Base-by-base conservation (phyloP, 148 eudicot genomes). In the Fagopyrum homotropicum region DNA sequence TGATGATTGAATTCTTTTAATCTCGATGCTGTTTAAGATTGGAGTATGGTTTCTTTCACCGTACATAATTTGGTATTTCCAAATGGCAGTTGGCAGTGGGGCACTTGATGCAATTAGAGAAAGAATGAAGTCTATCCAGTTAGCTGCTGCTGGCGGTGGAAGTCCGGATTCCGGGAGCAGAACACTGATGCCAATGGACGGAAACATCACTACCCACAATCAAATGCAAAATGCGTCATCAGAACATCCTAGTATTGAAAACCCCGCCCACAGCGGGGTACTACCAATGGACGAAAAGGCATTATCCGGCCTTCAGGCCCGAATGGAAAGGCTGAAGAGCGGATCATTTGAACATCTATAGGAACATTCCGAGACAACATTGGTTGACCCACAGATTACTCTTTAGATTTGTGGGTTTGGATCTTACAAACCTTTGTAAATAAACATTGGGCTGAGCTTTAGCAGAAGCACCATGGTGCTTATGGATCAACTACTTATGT, bases 231-330 rank as follows among this genome's bases (percentile, higher is more conserved):
- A 81, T 54, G 83, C 78, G 16, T 49, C 77, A 26, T 51, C 79
- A 0, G 96, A 89, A 30, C 84, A 79, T 49, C 52, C 64, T 11
- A 69, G 73, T 66, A 49, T 43, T 0, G 93, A 80, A 60, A 91
- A 85, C 81, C 87, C 87, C 40, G 72, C 76, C 52, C 91, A 85
- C 66, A 68, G 82, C 50, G 96, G 96, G n/a, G 90, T 86, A 61
- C 94, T 80, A 72, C 99, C 99, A 16, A 89, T 95, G 97, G 99
- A 95, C 47, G 99, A 95, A 82, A 92, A 86, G 80, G 97, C 99
- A 35, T 76, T 95, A 76, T 89, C 97, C n/a, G 99, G 99, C 63
- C 85, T 95, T 9, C 99, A 95, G 82, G 99, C 99, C 19, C 87
- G 97, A 29, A 95, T 92, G 98, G 96, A 95, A 81, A 86, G 98